Evolutionary conservation across 129 eudicot genomes (phyloP).

Genomic region (Escallonia herrerae): DNA sequence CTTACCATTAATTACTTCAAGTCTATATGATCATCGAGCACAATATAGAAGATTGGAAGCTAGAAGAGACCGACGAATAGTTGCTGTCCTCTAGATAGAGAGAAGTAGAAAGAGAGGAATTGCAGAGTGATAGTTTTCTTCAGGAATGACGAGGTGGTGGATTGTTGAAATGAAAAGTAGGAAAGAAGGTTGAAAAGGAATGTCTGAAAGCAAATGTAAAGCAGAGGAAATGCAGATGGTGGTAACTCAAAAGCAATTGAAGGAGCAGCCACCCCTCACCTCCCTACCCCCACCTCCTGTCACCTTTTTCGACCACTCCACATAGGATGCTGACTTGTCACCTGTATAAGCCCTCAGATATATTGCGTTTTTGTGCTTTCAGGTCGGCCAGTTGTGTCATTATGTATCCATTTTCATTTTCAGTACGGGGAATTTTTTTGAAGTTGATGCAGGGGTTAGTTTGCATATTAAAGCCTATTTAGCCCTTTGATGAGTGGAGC

Average conservation of each 20-base stretch:
- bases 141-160: constrained; percentile 37
- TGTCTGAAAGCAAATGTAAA: constrained; percentile 53
- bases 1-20: constrained; percentile 35
- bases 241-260: constrained; percentile 61
- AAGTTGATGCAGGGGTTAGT: not conserved
- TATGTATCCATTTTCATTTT: not conserved
- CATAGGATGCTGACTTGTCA: constrained; percentile 40
- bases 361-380: constrained; percentile 6
- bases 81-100: constrained; percentile 13
- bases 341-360: constrained; percentile 13
- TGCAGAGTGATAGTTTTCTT: constrained; percentile 18
- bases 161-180: constrained; percentile 33
- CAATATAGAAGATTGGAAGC: constrained; percentile 18
- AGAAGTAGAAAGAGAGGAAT: constrained; percentile 8
- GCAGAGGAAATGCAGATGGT: constrained; percentile 57
- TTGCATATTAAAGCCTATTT: constrained; percentile 11
- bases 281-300: no score
- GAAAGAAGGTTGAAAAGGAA: constrained; percentile 53
- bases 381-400: not conserved
- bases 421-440: not conserved
- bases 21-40: constrained; percentile 46
- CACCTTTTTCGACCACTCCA: constrained; percentile 42
- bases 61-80: constrained; percentile 15
- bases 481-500: constrained; percentile 39
- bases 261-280: constrained; percentile 32